These are phyloP conservation scores for Chalara sp. DNA, from an alignment of 2,329 filamentous ascomycete genomes.

Conservation along the genomic window DNA sequence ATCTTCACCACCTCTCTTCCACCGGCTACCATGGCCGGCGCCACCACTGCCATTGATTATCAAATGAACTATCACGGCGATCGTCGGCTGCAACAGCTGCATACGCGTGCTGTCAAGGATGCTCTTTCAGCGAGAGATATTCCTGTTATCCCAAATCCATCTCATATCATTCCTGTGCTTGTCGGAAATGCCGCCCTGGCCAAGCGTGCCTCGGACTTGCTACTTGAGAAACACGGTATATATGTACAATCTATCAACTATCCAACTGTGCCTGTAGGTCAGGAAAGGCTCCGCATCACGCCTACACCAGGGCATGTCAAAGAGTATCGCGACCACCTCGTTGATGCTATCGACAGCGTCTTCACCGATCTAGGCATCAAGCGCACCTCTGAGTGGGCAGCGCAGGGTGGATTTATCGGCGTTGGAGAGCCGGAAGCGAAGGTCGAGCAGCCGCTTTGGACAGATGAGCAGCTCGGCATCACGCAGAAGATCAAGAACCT, in stretches of 20 bases:
- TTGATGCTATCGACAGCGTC: constrained; percentile 76
- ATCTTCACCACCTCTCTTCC: constrained; percentile 98
- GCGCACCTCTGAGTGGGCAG: constrained; percentile 87
- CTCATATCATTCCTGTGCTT: constrained; percentile 89
- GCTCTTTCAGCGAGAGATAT: constrained; percentile 74
- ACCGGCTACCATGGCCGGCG: constrained; percentile 94
- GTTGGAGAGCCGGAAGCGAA: constrained; percentile 64
- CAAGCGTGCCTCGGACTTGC: constrained; percentile 85
- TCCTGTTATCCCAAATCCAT: constrained; percentile 95
- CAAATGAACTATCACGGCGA: constrained; percentile 82
- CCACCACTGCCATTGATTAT: constrained; percentile 86
- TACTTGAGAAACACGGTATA: constrained; percentile 83
- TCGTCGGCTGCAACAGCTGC: constrained; percentile 86
- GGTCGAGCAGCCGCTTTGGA: constrained; percentile 75
- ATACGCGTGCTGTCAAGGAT: constrained; percentile 91
- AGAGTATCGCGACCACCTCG: constrained; percentile 78
- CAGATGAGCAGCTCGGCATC: constrained; percentile 77
- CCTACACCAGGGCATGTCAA: constrained; percentile 88
- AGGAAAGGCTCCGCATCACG: constrained; percentile 92
- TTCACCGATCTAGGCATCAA: constrained; percentile 87
- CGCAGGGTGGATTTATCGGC: constrained; percentile 87
- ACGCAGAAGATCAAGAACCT: constrained; percentile 53
- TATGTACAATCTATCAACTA: constrained; percentile 99
- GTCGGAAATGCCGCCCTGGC: constrained; percentile 92
- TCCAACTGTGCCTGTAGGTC: constrained; percentile 94